Base-by-base conservation (phyloP, 2,329 filamentous ascomycete genomes). In the Penicillium sp. region DNA sequence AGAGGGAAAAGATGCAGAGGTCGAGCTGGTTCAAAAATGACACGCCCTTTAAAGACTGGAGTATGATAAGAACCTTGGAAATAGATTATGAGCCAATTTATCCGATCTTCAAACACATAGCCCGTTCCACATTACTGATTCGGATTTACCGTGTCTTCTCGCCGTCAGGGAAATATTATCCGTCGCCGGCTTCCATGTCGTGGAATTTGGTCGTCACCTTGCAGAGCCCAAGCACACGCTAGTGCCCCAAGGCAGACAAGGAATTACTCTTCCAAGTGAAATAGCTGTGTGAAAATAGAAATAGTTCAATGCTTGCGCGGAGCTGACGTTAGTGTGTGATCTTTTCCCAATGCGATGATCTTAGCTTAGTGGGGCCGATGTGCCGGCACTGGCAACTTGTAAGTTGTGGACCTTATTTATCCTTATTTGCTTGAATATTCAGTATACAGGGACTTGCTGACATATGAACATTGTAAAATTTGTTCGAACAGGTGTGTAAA, bases 211-310 rank as follows among this genome's bases (percentile, higher is more conserved):
- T 27, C 13, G 13, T 34, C 31, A 14, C 7, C 31, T 14, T 34
- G 13, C 34, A 36, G n/a, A 36, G 14, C 34, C 34, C 34, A n/a
- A 36, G 14, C 11, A 16, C 34, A 36, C 34, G 73, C 76, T 3
- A 60, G 67, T 1, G 79, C 77, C 40, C 62, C 16, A 76, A 68
- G 27, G 52, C 65, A 0, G 69, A 74, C 47, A 76, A 79, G 55
- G 80, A 34, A 13, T 34, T 18, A 5, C 10, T 7, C 38, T 6
- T 40, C 16, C 1, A 11, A 22, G 14, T 34, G 32, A 21, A 21
- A 21, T 10, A 11, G 18, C 21, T 5, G 34, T 7, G 6, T 36
- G 18, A 40, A 40, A 40, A 22, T 10, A 40, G 38, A 40, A 40
- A n/a, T 40, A 40, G 34, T 36, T n/a, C 5, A 13, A 36, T 36